These are phyloP conservation scores for Trichomonas tenax DNA, from an alignment of 208 protist species.

Conservation along the genomic window DNA sequence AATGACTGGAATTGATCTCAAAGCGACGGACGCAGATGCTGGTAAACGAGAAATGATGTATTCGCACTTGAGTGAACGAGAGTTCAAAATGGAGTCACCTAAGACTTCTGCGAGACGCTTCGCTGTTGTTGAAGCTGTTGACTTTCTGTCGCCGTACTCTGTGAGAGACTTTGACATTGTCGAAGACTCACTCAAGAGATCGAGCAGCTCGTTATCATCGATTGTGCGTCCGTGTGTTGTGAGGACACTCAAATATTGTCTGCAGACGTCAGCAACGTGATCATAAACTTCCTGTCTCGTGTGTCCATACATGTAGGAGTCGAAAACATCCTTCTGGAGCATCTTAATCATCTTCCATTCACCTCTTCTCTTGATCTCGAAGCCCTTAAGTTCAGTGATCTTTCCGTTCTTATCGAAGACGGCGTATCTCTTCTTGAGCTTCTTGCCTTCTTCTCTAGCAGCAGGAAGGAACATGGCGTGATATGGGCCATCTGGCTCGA, in stretches of 20 bases:
- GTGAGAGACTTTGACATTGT: slow-evolving; percentile 35
- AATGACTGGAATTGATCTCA: not conserved
- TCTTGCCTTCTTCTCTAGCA: slow-evolving; percentile 88
- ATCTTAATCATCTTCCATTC: slow-evolving; percentile 97
- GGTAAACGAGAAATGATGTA: not conserved
- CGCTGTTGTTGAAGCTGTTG: slow-evolving; percentile 83
- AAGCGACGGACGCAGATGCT: not conserved
- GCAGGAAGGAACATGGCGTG: slow-evolving; percentile 95
- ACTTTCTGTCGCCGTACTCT: slow-evolving; percentile 94
- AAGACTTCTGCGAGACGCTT: slow-evolving; percentile 88
- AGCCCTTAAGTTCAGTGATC: slow-evolving; percentile 98
- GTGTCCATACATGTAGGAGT: slow-evolving; percentile 77
- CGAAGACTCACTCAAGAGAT: slow-evolving; percentile 80
- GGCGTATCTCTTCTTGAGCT: slow-evolving; percentile 74
- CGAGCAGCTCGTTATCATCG: slow-evolving; percentile 78
- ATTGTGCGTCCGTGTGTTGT: slow-evolving; percentile 39
- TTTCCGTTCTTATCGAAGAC: slow-evolving; percentile 90
- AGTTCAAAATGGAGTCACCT: slow-evolving; percentile 47
- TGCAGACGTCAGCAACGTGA: slow-evolving; percentile 64
- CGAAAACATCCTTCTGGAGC: slow-evolving; percentile 85
- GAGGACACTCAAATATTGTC: slow-evolving; percentile 3
- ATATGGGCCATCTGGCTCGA: slow-evolving; percentile 99
- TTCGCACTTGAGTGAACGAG: not conserved
- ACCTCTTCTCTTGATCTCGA: slow-evolving; percentile 99
- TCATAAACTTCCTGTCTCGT: slow-evolving; percentile 80